These are phyloP conservation scores for Solanum verrucosum DNA, from an alignment of 257 asterid species.

Conservation along the genomic window DNA sequence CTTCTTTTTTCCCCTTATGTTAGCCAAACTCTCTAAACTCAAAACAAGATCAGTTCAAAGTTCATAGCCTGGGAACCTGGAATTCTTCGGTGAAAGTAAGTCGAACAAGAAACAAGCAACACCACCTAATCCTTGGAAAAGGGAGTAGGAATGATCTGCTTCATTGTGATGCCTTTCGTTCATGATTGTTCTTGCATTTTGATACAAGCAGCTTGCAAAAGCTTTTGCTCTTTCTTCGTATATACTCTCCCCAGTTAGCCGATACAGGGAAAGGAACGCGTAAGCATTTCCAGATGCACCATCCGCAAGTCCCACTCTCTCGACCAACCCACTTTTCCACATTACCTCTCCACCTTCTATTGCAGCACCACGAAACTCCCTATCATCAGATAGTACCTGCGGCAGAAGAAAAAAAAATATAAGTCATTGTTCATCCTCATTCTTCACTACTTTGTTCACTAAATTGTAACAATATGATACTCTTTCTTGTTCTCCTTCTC, in stretches of 20 bases:
- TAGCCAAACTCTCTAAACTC: neutral
- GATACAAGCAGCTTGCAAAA: constrained; percentile 50
- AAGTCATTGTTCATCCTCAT: neutral
- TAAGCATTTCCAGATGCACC: constrained; percentile 72
- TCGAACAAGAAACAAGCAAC: constrained; percentile 68
- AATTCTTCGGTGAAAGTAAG: constrained; percentile 20
- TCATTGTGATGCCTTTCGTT: constrained; percentile 1
- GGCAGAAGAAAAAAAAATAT: neutral
- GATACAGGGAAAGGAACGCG: constrained; percentile 51
- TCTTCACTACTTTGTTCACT: neutral
- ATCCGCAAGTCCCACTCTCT: constrained; percentile 64
- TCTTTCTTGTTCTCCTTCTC: neutral
- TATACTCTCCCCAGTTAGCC: constrained; percentile 55
- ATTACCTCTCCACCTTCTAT: constrained; percentile 84
- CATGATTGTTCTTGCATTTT: constrained; percentile 10
- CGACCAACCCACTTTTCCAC: constrained; percentile 66
- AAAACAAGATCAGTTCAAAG: constrained; percentile 14
- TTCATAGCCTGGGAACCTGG: constrained; percentile 72
- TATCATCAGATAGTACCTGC: constrained; percentile 43
- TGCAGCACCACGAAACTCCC: constrained; percentile 72
- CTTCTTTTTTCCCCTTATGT: neutral
- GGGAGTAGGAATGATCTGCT: constrained; percentile 38
- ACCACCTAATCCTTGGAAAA: constrained; percentile 61
- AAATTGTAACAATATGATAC: neutral
- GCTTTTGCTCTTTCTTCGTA: constrained; percentile 65